Base-by-base conservation (phyloP, 2,329 filamentous ascomycete species). In the Botrytis squamosa region DNA sequence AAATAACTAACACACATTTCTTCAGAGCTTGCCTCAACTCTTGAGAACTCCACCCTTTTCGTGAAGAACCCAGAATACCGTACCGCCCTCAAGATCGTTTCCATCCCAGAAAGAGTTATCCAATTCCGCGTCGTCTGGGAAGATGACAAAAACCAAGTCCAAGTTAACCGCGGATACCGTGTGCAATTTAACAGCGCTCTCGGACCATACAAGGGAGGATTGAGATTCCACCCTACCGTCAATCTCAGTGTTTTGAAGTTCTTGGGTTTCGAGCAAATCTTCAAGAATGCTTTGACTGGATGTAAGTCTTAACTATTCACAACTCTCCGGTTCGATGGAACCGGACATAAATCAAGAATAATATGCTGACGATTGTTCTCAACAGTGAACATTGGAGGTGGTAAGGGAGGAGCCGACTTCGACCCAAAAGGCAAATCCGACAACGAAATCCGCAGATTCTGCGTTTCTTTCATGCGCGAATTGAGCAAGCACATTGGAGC, bases 161-260 rank as follows among this genome's bases (percentile, higher is more conserved):
- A 97, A 85, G 92, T 97, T 85, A 97, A 98, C 90, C 92, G 93
- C 77, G 96, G 94, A 79, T 98, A 92, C 88, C 93, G 96, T 80
- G 95, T 99, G 67, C 96, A 98, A 86, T 98, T 97, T 91, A 99
- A 98, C 91, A 97, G 93, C 66, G 95, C 95, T 64, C 91, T 98
- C 36, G 96, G 96, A 74, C 96, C 96, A 71, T 98, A 97, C 92
- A 98, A 98, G 90, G 96, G 96, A 78, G 96, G 96, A 83, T 91
- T 98, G 79, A 89, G 96, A 80, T 94, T 99, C 85, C 96, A 99
- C 85, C 96, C 95, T 76, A 91, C 91, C 18, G 93, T 96, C 84
- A 96, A 92, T 84, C 83, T 92, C 81, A 90, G 88, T 76, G 90
- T 92, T 81, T 90, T 99, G 81, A 99, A 99, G 88, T 98, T 98